Evolutionary conservation across 2,329 filamentous ascomycete species (phyloP).

Genomic region (Fusarium illudens): DNA sequence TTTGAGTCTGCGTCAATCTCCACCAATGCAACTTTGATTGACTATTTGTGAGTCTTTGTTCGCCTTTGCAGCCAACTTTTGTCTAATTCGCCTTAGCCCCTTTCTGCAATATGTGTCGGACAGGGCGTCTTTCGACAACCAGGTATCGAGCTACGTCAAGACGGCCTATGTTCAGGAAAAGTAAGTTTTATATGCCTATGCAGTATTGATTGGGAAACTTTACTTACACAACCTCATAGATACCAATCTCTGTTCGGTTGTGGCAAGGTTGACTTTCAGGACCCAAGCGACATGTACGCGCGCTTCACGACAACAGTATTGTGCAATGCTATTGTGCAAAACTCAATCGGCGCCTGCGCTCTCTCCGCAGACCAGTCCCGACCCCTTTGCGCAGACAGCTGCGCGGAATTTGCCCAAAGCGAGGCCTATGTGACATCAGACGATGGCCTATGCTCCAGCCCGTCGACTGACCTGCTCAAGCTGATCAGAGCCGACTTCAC

Average conservation of each 20-base stretch:
- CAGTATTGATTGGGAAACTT: background rate
- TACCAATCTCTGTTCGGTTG: constrained; percentile 86
- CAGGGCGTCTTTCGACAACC: constrained; percentile 77
- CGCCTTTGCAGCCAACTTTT: background rate
- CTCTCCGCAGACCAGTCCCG: constrained; percentile 70
- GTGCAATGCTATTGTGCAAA: constrained; percentile 94
- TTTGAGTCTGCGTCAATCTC: constrained; percentile 78
- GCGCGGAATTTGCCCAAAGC: constrained; percentile 85
- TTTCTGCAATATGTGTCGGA: constrained; percentile 87
- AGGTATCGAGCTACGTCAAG: constrained; percentile 76
- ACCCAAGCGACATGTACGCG: constrained; percentile 85
- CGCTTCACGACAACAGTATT: constrained; percentile 91
- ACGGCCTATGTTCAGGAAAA: constrained; percentile 79
- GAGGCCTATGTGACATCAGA: constrained; percentile 86
- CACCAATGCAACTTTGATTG: constrained; percentile 64
- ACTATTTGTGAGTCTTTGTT: constrained; percentile 67
- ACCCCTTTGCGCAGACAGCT: constrained; percentile 89
- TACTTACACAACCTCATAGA: constrained; percentile 57
- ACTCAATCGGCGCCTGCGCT: constrained; percentile 76
- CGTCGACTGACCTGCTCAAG: constrained; percentile 70
- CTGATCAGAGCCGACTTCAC: constrained; percentile 93
- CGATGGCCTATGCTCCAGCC: constrained; percentile 73
- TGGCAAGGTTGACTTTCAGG: constrained; percentile 75
- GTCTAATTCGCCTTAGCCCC: constrained; percentile 63
- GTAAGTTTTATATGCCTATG: constrained; percentile 60